These are phyloP conservation scores for Daedaleopsis sinensis DNA, from an alignment of 768 basidiomycete genomes.

Conservation along the genomic window DNA sequence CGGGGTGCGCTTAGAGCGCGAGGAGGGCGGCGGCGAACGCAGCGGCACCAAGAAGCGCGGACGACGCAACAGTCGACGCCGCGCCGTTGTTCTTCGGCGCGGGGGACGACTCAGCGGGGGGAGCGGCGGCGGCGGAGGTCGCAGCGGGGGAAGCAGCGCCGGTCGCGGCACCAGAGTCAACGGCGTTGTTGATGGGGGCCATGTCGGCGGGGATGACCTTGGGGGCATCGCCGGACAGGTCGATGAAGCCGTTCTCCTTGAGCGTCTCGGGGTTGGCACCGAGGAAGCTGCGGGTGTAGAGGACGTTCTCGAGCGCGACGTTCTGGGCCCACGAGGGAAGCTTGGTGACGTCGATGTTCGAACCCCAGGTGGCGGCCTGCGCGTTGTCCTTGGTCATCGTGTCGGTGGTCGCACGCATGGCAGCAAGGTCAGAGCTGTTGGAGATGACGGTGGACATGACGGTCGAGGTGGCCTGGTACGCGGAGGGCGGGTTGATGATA, in stretches of 20 bases:
- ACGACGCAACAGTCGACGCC: constrained; percentile 48
- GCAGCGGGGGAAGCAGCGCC: constrained; percentile 27
- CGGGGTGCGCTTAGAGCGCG: constrained; percentile 27
- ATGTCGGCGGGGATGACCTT: constrained; percentile 66
- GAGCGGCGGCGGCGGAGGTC: constrained; percentile 24
- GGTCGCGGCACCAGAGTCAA: constrained; percentile 30
- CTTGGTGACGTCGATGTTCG: constrained; percentile 56
- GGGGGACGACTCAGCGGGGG: constrained; percentile 26
- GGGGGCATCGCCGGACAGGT: constrained; percentile 52
- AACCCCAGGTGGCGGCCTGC: constrained; percentile 60
- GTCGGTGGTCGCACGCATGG: constrained; percentile 55
- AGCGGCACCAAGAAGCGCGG: constrained; percentile 49
- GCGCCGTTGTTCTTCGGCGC: constrained; percentile 44
- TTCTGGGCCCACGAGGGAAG: constrained; percentile 59
- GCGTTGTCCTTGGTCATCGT: constrained; percentile 51
- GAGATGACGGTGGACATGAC: constrained; percentile 51
- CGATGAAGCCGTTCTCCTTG: constrained; percentile 50
- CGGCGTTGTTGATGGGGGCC: constrained; percentile 43
- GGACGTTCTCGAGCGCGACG: constrained; percentile 58
- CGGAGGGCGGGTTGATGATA: constrained; percentile 69
- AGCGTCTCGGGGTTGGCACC: constrained; percentile 57
- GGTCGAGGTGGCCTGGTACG: constrained; percentile 40
- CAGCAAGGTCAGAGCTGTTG: constrained; percentile 52
- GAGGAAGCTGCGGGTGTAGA: constrained; percentile 46
- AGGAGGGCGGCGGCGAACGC: constrained; percentile 50